phyloP scores from a whole-genome alignment of 2,329 filamentous ascomycete genomes.

The Monosporascus sp. region DNA sequence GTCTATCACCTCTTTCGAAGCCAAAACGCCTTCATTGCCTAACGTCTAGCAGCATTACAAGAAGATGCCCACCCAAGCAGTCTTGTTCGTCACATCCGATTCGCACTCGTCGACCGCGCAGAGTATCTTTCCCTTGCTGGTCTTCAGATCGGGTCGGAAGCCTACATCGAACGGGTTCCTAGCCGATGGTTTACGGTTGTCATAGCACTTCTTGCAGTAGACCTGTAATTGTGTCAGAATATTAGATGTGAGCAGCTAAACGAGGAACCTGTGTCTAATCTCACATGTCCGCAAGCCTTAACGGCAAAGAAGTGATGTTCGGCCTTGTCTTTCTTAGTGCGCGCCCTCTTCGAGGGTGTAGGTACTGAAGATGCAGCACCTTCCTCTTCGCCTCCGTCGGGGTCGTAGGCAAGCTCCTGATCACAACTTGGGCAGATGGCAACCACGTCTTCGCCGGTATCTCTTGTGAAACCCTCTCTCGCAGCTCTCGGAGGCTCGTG shows the following conservation, averaged over 20 bases:
- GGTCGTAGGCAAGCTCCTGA: conserved; percentile 73
- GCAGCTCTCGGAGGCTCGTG: conserved; percentile 63
- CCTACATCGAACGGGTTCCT: conserved; percentile 26
- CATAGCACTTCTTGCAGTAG: conserved; percentile 57
- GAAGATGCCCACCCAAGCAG: conserved; percentile 58
- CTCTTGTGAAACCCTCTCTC: conserved; percentile 73
- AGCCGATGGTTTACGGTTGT: conserved; percentile 42
- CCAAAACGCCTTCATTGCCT: too few relatives aligned
- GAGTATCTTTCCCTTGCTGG: conserved; percentile 31
- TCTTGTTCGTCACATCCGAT: conserved; percentile 47
- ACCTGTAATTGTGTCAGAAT: conserved; percentile 40
- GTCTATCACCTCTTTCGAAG: too few relatives aligned
- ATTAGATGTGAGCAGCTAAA: background rate
- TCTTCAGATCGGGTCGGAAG: conserved; percentile 30
- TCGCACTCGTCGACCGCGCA: conserved; percentile 55
- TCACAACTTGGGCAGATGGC: conserved; percentile 84
- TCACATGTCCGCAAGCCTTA: conserved; percentile 87
- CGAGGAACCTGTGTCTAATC: conserved; percentile 11
- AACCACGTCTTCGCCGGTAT: conserved; percentile 64
- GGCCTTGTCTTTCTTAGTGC: conserved; percentile 45
- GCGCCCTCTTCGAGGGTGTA: conserved; percentile 32
- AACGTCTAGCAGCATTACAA: conserved; percentile 27
- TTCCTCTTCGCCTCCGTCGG: conserved; percentile 31
- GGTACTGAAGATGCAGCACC: conserved; percentile 4
- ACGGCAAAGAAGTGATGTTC: conserved; percentile 91